These are phyloP conservation scores for Psilocybe mexicana DNA, from an alignment of 1,284 basidiomycete genomes.

Conservation along the genomic window DNA sequence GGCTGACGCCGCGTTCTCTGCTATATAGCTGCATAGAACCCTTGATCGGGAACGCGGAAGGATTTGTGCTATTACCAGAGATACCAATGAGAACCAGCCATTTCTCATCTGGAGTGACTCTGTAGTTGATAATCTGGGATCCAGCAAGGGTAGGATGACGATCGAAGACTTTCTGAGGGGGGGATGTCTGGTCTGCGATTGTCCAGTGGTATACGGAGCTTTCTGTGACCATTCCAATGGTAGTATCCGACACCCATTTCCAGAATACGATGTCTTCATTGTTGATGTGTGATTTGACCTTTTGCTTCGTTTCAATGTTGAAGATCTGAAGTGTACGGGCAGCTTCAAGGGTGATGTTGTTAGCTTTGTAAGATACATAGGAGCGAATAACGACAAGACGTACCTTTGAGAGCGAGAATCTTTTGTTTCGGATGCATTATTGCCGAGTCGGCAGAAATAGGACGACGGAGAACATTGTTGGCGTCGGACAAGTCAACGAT, in stretches of 20 bases:
- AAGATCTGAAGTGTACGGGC: conserved; percentile 96
- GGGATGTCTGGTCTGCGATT: conserved; percentile 69
- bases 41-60: conserved; percentile 96
- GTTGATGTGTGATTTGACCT: conserved; percentile 95
- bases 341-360: conserved; percentile 49
- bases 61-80: conserved; percentile 90
- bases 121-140: conserved; percentile 99
- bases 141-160: conserved; percentile 93
- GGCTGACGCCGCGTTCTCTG: conserved; percentile 90
- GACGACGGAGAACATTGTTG: conserved; percentile 94
- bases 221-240: conserved; percentile 95
- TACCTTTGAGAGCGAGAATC: conserved; percentile 94
- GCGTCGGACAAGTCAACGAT: conserved; percentile 96
- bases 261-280: conserved; percentile 97
- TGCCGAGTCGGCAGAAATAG: conserved; percentile 96
- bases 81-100: conserved; percentile 98
- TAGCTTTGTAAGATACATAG: conserved; percentile 7
- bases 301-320: conserved; percentile 96
- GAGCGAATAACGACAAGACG: conserved; percentile 25
- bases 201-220: conserved; percentile 95
- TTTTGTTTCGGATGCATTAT: conserved; percentile 99
- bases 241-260: conserved; percentile 95
- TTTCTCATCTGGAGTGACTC: conserved; percentile 89
- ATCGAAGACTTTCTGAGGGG: conserved; percentile 93
- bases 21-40: conserved; percentile 96